These are phyloP conservation scores for Plantago ovata DNA, from an alignment of 257 asterid genomes.

Conservation along the genomic window DNA sequence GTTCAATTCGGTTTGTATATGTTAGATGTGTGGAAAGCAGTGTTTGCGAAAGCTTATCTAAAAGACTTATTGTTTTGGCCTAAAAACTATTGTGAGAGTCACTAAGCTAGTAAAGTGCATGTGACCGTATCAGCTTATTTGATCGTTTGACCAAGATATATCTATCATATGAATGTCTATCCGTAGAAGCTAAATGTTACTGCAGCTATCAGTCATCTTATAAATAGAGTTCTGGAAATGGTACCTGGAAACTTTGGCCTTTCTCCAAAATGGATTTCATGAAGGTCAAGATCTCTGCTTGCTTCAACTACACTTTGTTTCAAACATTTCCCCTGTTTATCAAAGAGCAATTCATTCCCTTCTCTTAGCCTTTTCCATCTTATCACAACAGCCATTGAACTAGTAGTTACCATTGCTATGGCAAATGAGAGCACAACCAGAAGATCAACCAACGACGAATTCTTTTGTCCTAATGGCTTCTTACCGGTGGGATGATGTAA, in stretches of 20 bases:
- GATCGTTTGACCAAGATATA: too few species aligned
- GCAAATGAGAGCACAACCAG: conserved; percentile 53
- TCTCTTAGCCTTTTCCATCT: conserved; percentile 47
- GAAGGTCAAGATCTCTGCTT: conserved; percentile 36
- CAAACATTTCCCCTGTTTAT: conserved; percentile 22
- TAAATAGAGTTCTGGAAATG: neutral
- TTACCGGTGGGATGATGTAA: conserved; percentile 33
- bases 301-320: conserved; percentile 33
- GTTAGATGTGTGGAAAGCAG: conserved; percentile 13
- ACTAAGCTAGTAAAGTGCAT: too few species aligned
- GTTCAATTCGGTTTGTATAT: conserved; percentile 18
- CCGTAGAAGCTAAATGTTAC: too few species aligned
- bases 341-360: conserved; percentile 31
- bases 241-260: conserved; percentile 83
- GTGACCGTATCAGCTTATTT: too few species aligned
- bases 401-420: conserved; percentile 37
- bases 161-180: too few species aligned
- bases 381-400: conserved; percentile 34
- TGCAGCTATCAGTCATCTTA: too few species aligned
- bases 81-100: too few species aligned
- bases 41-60: too few species aligned
- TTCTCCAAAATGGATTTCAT: conserved; percentile 63
- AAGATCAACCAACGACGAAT: conserved; percentile 47
- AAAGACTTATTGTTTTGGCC: neutral
- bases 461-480: conserved; percentile 36